Evolutionary conservation across 176 grass and related monocot species (phyloP), one percentile per base, ranked within the genome.

Genomic region (Carex littledalei): DNA sequence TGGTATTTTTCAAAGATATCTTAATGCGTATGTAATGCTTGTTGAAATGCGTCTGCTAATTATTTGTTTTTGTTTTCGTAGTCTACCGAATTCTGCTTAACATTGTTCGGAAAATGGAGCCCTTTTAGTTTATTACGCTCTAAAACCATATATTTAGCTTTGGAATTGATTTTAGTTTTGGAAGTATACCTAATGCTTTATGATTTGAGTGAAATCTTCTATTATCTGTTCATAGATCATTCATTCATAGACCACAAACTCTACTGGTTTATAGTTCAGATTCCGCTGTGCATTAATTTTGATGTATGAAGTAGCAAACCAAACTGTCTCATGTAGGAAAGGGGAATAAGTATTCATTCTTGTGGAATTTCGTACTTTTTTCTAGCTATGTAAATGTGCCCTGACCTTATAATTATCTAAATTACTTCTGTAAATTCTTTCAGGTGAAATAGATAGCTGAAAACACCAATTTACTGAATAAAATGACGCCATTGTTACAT

Each of bases 401-500:
- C 18, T 61, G 35, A 45, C 41, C 53, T 73, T 77, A 17, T 55
- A 15, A 55, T 85, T 78, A 10, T 63, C 22, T 79, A n/a, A 41
- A 15, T 52, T 63, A 18, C 29, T 86, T 79, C 22, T 67, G 49
- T 81, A 53, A 71, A 13, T 80, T 43, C 50, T 86, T 80, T 68
- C 72, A 81, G 75, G 47, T 56, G 8, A 54, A 80, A 26, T 72
- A 66, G 54, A 50, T 79, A 80, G 84, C 72, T 55, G 21, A 67
- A 49, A 65, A 58, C 24, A 76, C 11, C 16, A 53, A 57, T 66
- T 22, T 76, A 4, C 34, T 61, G 32, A 68, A 88, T 86, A 90
- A 82, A 95, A 99, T 99, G 96, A 91, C 81, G 3, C 93, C 91
- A 15, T 84, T 91, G 67, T 84, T 94, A 82, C 81, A 99, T 76